Base-by-base conservation (phyloP, 192 early-diverging fungal genomes). In the Funneliformis geosporum region DNA sequence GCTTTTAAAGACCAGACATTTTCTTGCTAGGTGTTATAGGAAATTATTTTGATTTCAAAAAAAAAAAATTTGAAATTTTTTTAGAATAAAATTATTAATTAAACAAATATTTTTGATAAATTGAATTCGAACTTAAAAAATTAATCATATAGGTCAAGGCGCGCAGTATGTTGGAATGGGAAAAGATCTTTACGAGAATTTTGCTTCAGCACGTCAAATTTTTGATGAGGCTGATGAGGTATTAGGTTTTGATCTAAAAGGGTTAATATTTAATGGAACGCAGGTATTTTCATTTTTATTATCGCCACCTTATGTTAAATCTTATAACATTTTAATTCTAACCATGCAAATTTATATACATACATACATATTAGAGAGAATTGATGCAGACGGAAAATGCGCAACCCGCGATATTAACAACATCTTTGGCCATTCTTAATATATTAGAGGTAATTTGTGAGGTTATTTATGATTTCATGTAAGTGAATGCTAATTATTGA, bases 81-180 rank as follows among this genome's bases (percentile, higher is more conserved):
- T 25, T 18, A 38, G 18, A 5, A 40, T 14, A 14, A 12, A 33
- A 39, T 68, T 40, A 33, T 65, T 65, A 5, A 40, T n/a, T 42
- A 69, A 40, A 69, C 14, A 8, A 42, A n/a, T n/a, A n/a, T n/a
- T n/a, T n/a, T n/a, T n/a, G n/a, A n/a, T n/a, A 42, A 67, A 33
- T 33, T 33, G 33, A 33, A 33, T 33, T 33, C 33, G 2, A 33
- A 0, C 39, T 39, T 11, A 67, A 77, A n/a, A 39, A 38, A 62
- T 61, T 39, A 43, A 42, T 39, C 40, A 47, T 62, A 59, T 76
- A 87, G 94, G 94, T 16, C 94, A 95, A 82, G 94, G 94, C 60
- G 92, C 94, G 11, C 94, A 95, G 82, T 94, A 90, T 86, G 88
- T 94, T 81, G 95, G 97, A 65, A 99, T 99, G 97, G 96, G 95